Base-by-base conservation (phyloP, 805 yeast species). In the Lachancea meyersii region DNA sequence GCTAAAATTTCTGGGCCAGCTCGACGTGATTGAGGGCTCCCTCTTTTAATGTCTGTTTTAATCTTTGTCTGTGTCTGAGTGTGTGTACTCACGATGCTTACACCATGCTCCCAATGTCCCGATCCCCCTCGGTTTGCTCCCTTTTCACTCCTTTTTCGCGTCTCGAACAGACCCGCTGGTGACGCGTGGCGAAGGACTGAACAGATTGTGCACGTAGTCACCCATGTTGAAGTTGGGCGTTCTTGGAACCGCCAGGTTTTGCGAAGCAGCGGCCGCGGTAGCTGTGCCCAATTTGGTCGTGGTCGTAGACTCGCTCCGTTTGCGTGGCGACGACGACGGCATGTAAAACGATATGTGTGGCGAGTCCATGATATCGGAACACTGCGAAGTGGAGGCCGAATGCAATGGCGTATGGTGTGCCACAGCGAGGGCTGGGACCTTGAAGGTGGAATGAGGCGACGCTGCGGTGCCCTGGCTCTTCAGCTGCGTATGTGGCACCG, bases 211-310 rank as follows among this genome's bases (percentile, higher is more conserved):
- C n/a, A 62, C 61, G 48, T 62, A 62, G 39, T 62, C 65, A 5
- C 65, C 65, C 64, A 62, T 61, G 48, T 58, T 60, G 38, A 62
- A 62, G 37, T 59, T 61, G 5, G 63, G 63, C 13, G 63, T 59
- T 3, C 57, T 55, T 14, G 64, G 63, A 13, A 50, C 44, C 16
- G 46, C 26, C 7, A 39, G 27, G 37, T 14, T 39, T 10, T 21
- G 40, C 4, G 40, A 27, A 37, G 11, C 22, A 13, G 35, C 34
- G 13, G 53, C 41, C 4, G 40, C 27, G 39, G 11, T 34, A 13
- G 35, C 34, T 8, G 53, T 40, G 17, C 45, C 35, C 18, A 41
- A 22, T 24, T 28, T 30, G 23, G 17, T 9, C 16, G 10, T 32
- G 20, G 28, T 19, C 4, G 28, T 14, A 23, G 37, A 23, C 11